These are phyloP conservation scores for Sporothrix globosa DNA, from an alignment of 2,329 filamentous ascomycete genomes.

Conservation along the genomic window DNA sequence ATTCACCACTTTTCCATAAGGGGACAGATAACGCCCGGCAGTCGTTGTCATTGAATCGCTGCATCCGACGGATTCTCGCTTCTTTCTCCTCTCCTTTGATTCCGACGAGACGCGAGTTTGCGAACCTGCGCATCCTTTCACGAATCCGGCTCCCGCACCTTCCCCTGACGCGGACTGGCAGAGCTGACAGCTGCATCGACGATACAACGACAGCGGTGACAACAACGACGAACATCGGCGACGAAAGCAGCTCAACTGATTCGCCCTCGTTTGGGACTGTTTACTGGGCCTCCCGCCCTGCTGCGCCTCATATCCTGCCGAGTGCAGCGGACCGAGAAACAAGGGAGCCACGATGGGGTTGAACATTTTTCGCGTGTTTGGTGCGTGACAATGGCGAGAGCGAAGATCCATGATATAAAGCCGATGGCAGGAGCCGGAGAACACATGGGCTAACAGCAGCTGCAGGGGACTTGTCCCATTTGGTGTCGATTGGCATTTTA, in stretches of 20 bases:
- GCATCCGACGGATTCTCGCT: not conserved
- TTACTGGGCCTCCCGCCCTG: not conserved
- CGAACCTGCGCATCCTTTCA: not conserved
- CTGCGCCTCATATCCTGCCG: constrained; percentile 4
- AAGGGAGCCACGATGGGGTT: constrained; percentile 49
- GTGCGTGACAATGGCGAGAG: constrained; percentile 41
- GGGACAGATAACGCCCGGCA: constrained; percentile 19
- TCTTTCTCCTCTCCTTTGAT: not conserved
- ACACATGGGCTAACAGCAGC: not conserved
- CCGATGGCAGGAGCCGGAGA: not conserved
- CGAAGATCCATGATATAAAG: not conserved
- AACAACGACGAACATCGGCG: not conserved
- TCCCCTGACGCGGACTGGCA: constrained; percentile 1
- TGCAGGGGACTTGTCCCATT: constrained; percentile 92
- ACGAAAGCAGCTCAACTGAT: not conserved
- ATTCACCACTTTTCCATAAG: not conserved
- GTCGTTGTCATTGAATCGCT: constrained; percentile 5
- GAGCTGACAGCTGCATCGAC: not conserved
- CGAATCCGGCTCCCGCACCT: not conserved
- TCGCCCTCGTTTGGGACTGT: not conserved
- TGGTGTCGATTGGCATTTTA: constrained; percentile 90
- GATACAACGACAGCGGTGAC: not conserved
- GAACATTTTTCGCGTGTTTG: constrained; percentile 63
- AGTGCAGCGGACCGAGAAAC: not conserved
- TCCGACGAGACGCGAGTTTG: not conserved